These are phyloP conservation scores for Hemisphaericaspora lyxosophila DNA, from an alignment of 1,139 yeast genomes.

Conservation along the genomic window DNA sequence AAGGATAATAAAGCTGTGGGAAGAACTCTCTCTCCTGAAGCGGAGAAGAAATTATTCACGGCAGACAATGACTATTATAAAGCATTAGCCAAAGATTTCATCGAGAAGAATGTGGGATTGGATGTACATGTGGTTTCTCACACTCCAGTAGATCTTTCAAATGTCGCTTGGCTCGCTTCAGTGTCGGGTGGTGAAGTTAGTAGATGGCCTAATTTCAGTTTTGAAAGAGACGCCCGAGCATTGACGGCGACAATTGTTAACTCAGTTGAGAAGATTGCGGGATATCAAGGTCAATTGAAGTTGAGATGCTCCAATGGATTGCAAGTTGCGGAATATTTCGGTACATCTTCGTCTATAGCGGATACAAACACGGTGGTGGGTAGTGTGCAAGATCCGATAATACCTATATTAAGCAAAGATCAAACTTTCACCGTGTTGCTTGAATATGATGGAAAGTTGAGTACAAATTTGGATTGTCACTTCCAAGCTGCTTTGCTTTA, in stretches of 20 bases:
- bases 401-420: conserved; percentile 66
- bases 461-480: conserved; percentile 74
- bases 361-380: conserved; percentile 32
- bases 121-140: conserved; percentile 74
- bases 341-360: conserved; percentile 37
- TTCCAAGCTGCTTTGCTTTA: conserved; percentile 89
- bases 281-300: conserved; percentile 81
- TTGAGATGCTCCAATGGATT: conserved; percentile 88
- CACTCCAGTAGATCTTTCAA: conserved; percentile 70
- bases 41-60: conserved; percentile 54
- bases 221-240: conserved; percentile 68
- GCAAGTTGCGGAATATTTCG: conserved; percentile 78
- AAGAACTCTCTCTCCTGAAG: conserved; percentile 39
- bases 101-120: conserved; percentile 64
- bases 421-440: conserved; percentile 72
- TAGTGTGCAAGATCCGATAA: conserved; percentile 59
- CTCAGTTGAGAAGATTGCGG: conserved; percentile 49
- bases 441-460: conserved; percentile 73
- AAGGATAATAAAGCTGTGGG: conserved; percentile 46
- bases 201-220: conserved; percentile 66
- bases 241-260: conserved; percentile 60
- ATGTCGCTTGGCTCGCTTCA: conserved; percentile 64
- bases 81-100: conserved; percentile 57
- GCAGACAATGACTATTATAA: conserved; percentile 66
- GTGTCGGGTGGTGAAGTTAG: conserved; percentile 72